Conservation (phyloP, 2,329 filamentous ascomycete species). For the Fusarium clavum region DNA sequence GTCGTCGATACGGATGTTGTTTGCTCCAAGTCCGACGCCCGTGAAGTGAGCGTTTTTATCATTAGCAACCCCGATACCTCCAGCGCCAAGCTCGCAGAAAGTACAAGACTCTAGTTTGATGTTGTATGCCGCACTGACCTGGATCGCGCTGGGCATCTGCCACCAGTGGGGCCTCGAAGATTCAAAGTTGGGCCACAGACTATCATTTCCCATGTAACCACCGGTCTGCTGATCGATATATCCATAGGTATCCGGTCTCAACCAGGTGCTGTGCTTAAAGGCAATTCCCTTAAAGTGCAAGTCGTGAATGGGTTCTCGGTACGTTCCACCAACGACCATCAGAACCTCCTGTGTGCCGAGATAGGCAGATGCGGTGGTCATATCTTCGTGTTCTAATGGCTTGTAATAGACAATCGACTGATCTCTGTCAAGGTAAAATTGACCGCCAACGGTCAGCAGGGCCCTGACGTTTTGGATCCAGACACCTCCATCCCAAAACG, state of each 20-base stretch:
- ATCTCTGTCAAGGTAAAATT: slow-evolving; percentile 2
- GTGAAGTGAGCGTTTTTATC: neutral
- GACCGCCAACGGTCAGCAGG: neutral
- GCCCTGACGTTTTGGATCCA: slow-evolving; percentile 10
- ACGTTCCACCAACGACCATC: neutral
- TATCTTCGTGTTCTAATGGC: neutral
- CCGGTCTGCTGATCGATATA: slow-evolving; percentile 6
- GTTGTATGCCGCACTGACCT: slow-evolving; percentile 2
- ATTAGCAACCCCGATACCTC: slow-evolving; percentile 5
- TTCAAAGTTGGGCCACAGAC: neutral
- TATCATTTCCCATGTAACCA: slow-evolving; percentile 11
- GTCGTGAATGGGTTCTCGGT: neutral
- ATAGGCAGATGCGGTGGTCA: neutral
- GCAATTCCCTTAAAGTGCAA: neutral
- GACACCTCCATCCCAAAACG: slow-evolving; percentile 9
- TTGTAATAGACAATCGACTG: neutral
- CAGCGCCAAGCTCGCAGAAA: slow-evolving; percentile 8
- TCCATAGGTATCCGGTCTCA: neutral
- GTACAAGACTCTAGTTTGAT: neutral
- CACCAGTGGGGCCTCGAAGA: slow-evolving; percentile 10
- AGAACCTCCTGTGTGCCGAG: neutral
- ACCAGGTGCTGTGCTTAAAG: slow-evolving; percentile 11
- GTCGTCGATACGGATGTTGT: neutral
- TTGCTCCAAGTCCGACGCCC: neutral
- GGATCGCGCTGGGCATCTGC: slow-evolving; percentile 13